Conservation (phyloP, 352 stramenopile genomes). For the Globisporangium cederbergense region DNA sequence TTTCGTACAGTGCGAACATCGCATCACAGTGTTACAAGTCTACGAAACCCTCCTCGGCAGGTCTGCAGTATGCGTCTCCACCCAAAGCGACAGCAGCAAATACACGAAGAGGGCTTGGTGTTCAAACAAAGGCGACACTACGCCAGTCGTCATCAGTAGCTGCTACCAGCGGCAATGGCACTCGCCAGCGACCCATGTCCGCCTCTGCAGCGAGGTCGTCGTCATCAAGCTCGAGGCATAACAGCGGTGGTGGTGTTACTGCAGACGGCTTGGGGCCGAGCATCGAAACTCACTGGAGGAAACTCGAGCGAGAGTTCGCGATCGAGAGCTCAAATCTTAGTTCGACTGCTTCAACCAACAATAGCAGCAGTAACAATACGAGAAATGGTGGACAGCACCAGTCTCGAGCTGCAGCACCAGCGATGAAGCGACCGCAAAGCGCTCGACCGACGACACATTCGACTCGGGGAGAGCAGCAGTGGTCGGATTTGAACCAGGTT, state of each 20-base stretch:
- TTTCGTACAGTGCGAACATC: slow-evolving; percentile 63
- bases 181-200: slow-evolving; percentile 26
- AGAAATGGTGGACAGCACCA: neutral
- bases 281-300: slow-evolving; percentile 41
- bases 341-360: neutral
- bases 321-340: slow-evolving; percentile 16
- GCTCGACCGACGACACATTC: slow-evolving; percentile 22
- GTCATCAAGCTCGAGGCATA: neutral
- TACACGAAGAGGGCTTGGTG: neutral
- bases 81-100: slow-evolving; percentile 5
- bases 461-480: neutral
- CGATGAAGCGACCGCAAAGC: slow-evolving; percentile 34
- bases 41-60: slow-evolving; percentile 37
- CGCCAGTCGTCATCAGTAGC: slow-evolving; percentile 20
- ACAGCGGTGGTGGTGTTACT: neutral
- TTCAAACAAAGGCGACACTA: neutral
- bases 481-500: neutral
- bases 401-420: slow-evolving; percentile 10
- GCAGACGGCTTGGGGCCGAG: slow-evolving; percentile 3
- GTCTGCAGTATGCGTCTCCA: slow-evolving; percentile 31
- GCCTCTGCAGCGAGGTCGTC: slow-evolving; percentile 16
- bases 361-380: neutral
- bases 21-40: slow-evolving; percentile 62
- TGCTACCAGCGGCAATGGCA: neutral
- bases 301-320: slow-evolving; percentile 31